Conservation (phyloP, 2,329 filamentous ascomycete genomes). For the Phoma sp. region DNA sequence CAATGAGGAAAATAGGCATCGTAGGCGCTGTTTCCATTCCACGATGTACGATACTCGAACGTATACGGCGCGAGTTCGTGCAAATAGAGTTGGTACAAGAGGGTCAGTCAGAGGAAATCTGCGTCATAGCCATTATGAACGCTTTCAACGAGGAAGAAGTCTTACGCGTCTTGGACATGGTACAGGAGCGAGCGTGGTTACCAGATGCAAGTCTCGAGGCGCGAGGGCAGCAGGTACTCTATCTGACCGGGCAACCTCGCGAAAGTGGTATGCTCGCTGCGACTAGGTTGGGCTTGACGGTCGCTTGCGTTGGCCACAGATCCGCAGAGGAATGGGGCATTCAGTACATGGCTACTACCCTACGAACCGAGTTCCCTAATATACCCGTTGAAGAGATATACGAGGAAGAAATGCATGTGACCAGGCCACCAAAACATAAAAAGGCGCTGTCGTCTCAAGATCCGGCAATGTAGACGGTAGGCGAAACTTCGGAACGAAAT, state of each 20-base stretch:
- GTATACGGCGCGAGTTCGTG: conserved; percentile 39
- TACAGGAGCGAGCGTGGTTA: conserved; percentile 35
- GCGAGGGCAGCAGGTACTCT: conserved; percentile 42
- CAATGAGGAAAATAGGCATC: conserved; percentile 49
- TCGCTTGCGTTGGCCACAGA: conserved; percentile 50
- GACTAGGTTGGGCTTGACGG: conserved; percentile 40
- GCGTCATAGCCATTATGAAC: conserved; percentile 50
- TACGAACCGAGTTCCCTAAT: conserved; percentile 41
- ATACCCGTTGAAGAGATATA: conserved; percentile 45
- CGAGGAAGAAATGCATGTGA: no score
- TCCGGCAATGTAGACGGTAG: no score
- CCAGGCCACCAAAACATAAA: no score
- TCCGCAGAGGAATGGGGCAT: conserved; percentile 52
- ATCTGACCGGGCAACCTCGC: conserved; percentile 50
- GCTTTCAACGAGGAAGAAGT: conserved; percentile 50
- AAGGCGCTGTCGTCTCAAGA: no score
- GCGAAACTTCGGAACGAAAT: no score
- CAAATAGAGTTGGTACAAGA: conserved; percentile 33
- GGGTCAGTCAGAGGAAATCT: conserved; percentile 33
- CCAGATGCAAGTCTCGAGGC: conserved; percentile 20
- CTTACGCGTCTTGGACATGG: conserved; percentile 41
- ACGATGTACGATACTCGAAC: conserved; percentile 22
- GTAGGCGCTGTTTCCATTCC: conserved; percentile 31
- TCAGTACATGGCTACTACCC: conserved; percentile 36
- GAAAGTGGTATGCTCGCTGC: conserved; percentile 44